Base-by-base conservation (phyloP, 768 basidiomycete genomes). In the Naganishia friedmannii region DNA sequence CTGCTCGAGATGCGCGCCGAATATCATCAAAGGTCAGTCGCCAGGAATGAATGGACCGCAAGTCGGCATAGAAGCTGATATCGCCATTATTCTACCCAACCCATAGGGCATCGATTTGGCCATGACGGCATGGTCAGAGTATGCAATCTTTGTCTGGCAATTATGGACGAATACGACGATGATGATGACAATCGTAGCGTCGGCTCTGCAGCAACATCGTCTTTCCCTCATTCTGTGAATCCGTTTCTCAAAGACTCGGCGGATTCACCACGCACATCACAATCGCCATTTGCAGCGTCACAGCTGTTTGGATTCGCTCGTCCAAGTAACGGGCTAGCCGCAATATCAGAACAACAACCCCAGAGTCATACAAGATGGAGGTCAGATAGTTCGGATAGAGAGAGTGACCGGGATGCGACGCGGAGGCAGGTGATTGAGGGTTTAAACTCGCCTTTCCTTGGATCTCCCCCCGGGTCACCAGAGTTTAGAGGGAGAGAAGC, bases 1-100 rank as follows among this genome's bases (percentile, higher is more conserved):
- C 79, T 99, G 96, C 81, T 92, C 92, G 37, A 87, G 93, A 10
- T 99, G 96, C 80, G 93, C 96, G 2, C 94, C 93, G 34, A 95
- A 96, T 76, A 90, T 96, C 74, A 93, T 98, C 81, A 94, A 93
- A 74, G 70, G 69, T 70, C 10, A 13, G 60, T 65, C 29, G 13
- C 23, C 21, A 37, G 56, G 29, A 13, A 8, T 9, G 21, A 5
- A n/a, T n/a, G n/a, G n/a, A 8, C n/a, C 2, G 1, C 8, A 32
- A 29, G 39, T 17, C 8, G 32, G 10, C 32, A 26, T 29, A 9
- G 45, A 28, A 31, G 48, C 31, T 66, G 23, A 53, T 15, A 17
- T 15, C 12, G 12, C 3, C 10, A n/a, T 6, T 29, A n/a, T 51
- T 6, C 21, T 42, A 23, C 15, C 17, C 15, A 21, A 51, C 9